Conservation (phyloP, 1,284 basidiomycete species). For the Ganoderma meredithae region DNA sequence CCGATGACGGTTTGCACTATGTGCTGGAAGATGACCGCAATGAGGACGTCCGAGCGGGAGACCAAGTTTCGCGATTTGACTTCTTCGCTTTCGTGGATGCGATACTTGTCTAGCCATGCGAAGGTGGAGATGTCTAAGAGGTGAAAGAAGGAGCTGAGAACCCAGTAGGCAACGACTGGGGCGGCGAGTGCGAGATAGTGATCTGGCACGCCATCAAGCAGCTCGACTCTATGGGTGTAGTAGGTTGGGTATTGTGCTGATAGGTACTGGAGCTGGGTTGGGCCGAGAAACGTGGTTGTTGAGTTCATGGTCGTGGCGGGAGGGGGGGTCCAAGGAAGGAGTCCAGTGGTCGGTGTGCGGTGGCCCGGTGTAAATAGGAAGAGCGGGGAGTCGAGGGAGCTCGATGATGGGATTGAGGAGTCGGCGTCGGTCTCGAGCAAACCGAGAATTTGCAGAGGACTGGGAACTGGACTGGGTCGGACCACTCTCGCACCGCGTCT, state of each 20-base stretch:
- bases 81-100: conserved; percentile 90
- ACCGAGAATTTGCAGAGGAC: conserved; percentile 18
- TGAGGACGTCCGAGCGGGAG: conserved; percentile 80
- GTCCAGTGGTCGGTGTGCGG: not conserved
- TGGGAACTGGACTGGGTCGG: not conserved
- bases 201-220: conserved; percentile 57
- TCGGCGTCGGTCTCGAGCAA: conserved; percentile 16
- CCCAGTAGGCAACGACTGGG: conserved; percentile 92
- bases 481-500: not conserved
- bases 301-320: conserved; percentile 35
- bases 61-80: conserved; percentile 82
- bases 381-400: conserved; percentile 5
- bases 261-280: conserved; percentile 38
- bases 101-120: conserved; percentile 84
- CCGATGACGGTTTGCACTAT: conserved; percentile 85
- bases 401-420: not conserved
- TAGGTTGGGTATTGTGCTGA: conserved; percentile 37
- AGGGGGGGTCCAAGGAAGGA: not conserved
- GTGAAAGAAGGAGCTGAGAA: conserved; percentile 83
- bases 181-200: conserved; percentile 75
- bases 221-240: conserved; percentile 34
- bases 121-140: conserved; percentile 78
- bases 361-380: not conserved
- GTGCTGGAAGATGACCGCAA: conserved; percentile 55
- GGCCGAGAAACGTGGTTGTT: conserved; percentile 34